A percentile compares a stretch with the other conserved stretches of the same genome.
Conservation (phyloP, 2,329 filamentous ascomycete species). For the Calonectria pteridis region DNA sequence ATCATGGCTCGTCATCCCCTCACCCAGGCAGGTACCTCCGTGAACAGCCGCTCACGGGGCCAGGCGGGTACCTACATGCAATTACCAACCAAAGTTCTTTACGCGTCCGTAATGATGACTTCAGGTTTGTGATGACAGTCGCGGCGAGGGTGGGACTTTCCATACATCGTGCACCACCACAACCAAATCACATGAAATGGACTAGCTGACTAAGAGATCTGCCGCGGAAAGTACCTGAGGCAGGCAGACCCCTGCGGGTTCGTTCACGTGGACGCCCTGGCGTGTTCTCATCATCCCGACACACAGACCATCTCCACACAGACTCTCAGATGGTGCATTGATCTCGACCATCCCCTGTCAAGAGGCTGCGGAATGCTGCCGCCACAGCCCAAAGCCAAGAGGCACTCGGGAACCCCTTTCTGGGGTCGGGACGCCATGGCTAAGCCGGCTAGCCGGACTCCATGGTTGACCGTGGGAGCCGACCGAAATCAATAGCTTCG, state of each 20-base stretch:
- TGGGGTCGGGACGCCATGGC: slow-evolving; percentile 38
- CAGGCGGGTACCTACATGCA: slow-evolving; percentile 6
- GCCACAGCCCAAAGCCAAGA: slow-evolving; percentile 42
- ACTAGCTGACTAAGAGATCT: slow-evolving; percentile 16
- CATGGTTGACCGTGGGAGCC: slow-evolving; percentile 28
- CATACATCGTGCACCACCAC: background rate
- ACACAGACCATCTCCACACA: slow-evolving; percentile 25
- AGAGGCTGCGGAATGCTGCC: slow-evolving; percentile 47
- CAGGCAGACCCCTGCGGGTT: background rate
- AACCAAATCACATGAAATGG: background rate
- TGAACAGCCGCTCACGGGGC: background rate
- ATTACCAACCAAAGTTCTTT: slow-evolving; percentile 1
- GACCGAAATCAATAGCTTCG: slow-evolving; percentile 39
- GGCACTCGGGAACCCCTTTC: slow-evolving; percentile 42
- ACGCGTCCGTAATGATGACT: slow-evolving; percentile 4
- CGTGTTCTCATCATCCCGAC: background rate
- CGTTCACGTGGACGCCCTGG: background rate
- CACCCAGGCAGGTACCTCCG: background rate
- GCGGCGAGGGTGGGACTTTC: background rate
- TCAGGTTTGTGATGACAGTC: background rate
- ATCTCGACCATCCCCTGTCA: slow-evolving; percentile 38
- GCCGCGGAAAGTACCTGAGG: background rate
- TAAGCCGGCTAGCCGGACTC: slow-evolving; percentile 30
- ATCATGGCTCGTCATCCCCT: background rate
- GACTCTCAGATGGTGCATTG: slow-evolving; percentile 28